Conservation (phyloP, 768 basidiomycete genomes). For the Mycena galopus region DNA sequence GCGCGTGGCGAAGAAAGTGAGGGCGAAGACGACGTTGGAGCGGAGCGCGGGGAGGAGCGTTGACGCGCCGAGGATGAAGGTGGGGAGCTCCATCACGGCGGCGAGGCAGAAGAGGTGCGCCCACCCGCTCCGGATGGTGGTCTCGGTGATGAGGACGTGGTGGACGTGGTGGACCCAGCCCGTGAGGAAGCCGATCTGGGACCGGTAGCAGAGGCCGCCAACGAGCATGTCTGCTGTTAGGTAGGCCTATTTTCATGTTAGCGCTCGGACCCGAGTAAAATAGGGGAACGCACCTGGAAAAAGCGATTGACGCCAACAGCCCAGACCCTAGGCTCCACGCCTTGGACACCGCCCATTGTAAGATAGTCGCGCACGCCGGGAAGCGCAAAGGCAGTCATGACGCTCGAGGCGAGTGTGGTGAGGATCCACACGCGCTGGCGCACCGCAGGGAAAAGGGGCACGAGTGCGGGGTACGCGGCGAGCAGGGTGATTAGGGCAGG, state of each 20-base stretch:
- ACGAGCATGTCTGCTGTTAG: slow-evolving; percentile 51
- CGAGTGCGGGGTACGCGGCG: slow-evolving; percentile 40
- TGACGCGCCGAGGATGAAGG: slow-evolving; percentile 63
- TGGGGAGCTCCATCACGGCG: slow-evolving; percentile 66
- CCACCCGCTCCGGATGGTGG: slow-evolving; percentile 44
- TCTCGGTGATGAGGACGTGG: slow-evolving; percentile 54
- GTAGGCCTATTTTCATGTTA: background rate
- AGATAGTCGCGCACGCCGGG: slow-evolving; percentile 50
- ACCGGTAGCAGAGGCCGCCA: slow-evolving; percentile 54
- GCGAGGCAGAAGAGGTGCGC: slow-evolving; percentile 53
- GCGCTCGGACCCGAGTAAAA: background rate
- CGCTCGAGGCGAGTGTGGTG: slow-evolving; percentile 49
- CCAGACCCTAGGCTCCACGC: background rate
- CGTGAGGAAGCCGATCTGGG: slow-evolving; percentile 57
- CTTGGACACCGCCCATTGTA: background rate
- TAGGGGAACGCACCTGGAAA: slow-evolving; percentile 45
- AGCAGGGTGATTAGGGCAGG: slow-evolving; percentile 33
- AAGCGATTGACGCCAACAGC: slow-evolving; percentile 41
- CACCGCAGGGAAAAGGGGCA: slow-evolving; percentile 41
- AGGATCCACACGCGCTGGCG: slow-evolving; percentile 60
- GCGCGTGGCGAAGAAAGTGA: slow-evolving; percentile 65
- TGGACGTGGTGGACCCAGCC: slow-evolving; percentile 63
- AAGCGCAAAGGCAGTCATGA: slow-evolving; percentile 54
- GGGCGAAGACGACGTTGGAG: slow-evolving; percentile 63
- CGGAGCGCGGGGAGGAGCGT: slow-evolving; percentile 59